phyloP scores from a whole-genome alignment of 768 basidiomycete genomes.

The Psilocybe cyanescens region DNA sequence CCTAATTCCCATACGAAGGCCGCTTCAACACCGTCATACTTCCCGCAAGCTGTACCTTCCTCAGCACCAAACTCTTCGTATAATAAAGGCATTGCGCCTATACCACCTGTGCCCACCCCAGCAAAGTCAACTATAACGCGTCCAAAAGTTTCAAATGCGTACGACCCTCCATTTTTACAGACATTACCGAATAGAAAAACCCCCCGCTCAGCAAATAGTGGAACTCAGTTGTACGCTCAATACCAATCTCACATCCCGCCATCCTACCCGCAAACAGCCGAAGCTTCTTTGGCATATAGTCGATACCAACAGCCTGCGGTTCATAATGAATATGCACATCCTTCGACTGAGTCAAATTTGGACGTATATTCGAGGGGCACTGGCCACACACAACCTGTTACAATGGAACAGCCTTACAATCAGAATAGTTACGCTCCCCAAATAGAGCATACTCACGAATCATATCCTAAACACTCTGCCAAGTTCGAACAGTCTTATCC shows the following conservation, averaged over 20 bases:
- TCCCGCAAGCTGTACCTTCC: neutral
- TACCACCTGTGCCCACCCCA: slow-evolving; percentile 38
- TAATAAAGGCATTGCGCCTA: slow-evolving; percentile 11
- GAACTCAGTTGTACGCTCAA: slow-evolving; percentile 4
- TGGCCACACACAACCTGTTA: neutral
- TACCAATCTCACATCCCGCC: slow-evolving; percentile 1
- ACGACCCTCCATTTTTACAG: slow-evolving; percentile 75
- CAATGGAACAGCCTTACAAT: neutral
- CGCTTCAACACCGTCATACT: slow-evolving; percentile 5
- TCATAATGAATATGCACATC: neutral
- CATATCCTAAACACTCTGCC: neutral
- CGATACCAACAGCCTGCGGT: slow-evolving; percentile 2
- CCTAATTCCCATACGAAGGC: neutral
- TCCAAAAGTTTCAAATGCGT: slow-evolving; percentile 71
- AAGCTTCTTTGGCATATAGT: neutral
- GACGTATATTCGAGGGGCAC: neutral
- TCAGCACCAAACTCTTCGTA: neutral
- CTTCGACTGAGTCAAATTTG: neutral
- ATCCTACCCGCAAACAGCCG: slow-evolving; percentile 5
- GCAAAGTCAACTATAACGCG: slow-evolving; percentile 51
- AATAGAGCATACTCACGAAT: neutral
- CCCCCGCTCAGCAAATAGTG: slow-evolving; percentile 1
- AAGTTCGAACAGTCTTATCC: neutral
- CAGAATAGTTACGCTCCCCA: neutral
- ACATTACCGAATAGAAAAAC: slow-evolving; percentile 24